These are phyloP conservation scores for Secale cereale DNA, from an alignment of 176 grass and related monocot species.

Conservation along the genomic window DNA sequence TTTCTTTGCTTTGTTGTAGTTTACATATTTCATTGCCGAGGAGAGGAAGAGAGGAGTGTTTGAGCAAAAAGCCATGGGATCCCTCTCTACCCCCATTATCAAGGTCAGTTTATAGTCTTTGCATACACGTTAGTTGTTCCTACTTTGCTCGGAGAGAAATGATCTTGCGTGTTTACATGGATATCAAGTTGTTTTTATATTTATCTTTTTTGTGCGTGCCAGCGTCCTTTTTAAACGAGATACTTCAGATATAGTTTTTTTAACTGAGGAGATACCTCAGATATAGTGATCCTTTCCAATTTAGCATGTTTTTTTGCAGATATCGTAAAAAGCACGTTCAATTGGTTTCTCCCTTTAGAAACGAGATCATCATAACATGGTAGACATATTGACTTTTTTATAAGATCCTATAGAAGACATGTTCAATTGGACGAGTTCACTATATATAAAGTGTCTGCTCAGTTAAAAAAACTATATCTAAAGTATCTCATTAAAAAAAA, in stretches of 20 bases:
- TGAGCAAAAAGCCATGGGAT: neutral
- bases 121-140: neutral
- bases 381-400: no score
- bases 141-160: neutral
- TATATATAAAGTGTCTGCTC: no score
- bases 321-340: no score
- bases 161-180: neutral
- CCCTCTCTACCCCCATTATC: neutral
- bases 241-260: neutral
- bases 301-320: no score
- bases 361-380: no score
- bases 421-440: no score
- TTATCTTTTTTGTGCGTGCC: neutral
- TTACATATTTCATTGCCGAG: neutral
- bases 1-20: neutral
- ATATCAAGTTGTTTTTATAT: neutral
- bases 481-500: neutral
- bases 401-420: no score
- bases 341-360: no score
- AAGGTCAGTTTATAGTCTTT: neutral
- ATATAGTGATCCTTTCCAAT: no score
- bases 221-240: neutral
- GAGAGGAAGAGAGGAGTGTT: neutral
- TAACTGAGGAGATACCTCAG: no score
- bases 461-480: neutral